A percentile compares a stretch with the other conserved stretches of the same genome.
These are phyloP conservation scores for Glycyrrhiza uralensis DNA, from an alignment of 306 rosid genomes.

Conservation along the genomic window DNA sequence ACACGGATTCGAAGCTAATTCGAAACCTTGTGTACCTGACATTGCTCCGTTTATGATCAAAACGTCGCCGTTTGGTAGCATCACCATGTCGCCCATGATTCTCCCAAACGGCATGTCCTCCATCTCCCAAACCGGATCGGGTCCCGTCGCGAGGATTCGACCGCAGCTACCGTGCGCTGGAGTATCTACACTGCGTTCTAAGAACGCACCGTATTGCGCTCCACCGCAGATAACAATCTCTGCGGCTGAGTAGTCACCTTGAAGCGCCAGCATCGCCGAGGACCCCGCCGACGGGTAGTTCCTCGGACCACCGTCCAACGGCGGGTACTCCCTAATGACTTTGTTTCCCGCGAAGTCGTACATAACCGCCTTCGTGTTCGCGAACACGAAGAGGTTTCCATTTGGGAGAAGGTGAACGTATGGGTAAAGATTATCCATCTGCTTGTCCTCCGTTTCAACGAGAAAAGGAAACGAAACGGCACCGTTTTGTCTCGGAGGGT, in stretches of 20 bases:
- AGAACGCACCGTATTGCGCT: constrained; percentile 75
- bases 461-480: constrained; percentile 65
- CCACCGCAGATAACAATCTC: constrained; percentile 78
- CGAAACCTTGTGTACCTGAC: constrained; percentile 77
- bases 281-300: constrained; percentile 95
- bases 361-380: constrained; percentile 63
- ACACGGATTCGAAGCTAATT: constrained; percentile 64
- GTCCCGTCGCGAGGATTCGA: constrained; percentile 46
- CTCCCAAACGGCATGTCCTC: constrained; percentile 86
- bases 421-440: constrained; percentile 85
- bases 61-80: constrained; percentile 70
- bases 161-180: constrained; percentile 88
- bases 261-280: constrained; percentile 62
- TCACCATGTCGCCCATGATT: constrained; percentile 93
- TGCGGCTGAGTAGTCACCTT: constrained; percentile 51
- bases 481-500: constrained; percentile 50
- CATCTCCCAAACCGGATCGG: constrained; percentile 63
- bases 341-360: constrained; percentile 37
- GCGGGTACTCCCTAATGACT: constrained; percentile 45
- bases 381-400: constrained; percentile 77
- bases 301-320: constrained; percentile 77
- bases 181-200: constrained; percentile 38
- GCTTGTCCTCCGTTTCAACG: constrained; percentile 56
- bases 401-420: constrained; percentile 81
- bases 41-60: constrained; percentile 80